These are phyloP conservation scores for Persicaria maculosa DNA, from an alignment of 148 eudicot genomes.

Conservation along the genomic window DNA sequence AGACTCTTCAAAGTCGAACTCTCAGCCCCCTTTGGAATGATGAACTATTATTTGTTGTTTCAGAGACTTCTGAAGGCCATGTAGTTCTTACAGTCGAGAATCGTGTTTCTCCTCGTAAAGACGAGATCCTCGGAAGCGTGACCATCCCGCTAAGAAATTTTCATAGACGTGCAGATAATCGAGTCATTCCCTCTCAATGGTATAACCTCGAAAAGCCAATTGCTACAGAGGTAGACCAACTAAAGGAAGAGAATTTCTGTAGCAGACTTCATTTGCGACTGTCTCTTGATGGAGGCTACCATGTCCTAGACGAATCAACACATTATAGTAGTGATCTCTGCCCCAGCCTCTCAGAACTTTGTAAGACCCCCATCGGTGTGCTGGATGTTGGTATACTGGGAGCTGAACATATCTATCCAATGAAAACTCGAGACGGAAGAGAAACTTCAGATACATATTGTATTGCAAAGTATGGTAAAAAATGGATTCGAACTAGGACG, in stretches of 20 bases:
- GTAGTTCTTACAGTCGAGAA: slow-evolving; percentile 9
- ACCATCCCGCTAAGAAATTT: no score
- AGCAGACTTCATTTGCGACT: slow-evolving; percentile 13
- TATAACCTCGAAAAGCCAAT: no score
- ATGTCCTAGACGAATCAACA: slow-evolving; percentile 19
- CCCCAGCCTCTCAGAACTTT: slow-evolving; percentile 10
- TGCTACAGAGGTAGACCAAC: no score
- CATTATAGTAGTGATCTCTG: slow-evolving; percentile 13
- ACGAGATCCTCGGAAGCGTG: neutral
- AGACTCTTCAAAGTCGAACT: neutral
- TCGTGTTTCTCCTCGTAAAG: slow-evolving; percentile 1
- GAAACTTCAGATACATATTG: slow-evolving; percentile 14
- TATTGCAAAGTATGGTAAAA: slow-evolving; percentile 14
- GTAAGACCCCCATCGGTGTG: slow-evolving; percentile 11
- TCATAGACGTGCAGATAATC: no score
- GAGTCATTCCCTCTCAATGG: no score
- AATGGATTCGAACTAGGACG: slow-evolving; percentile 17
- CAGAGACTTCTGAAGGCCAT: slow-evolving; percentile 16
- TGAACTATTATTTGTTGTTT: slow-evolving; percentile 16
- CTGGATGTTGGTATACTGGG: slow-evolving; percentile 14
- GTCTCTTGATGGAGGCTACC: slow-evolving; percentile 16
- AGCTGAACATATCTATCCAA: slow-evolving; percentile 1
- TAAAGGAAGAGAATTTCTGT: neutral
- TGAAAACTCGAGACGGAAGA: slow-evolving; percentile 13
- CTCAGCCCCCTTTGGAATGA: slow-evolving; percentile 13